A percentile compares a stretch with the other conserved stretches of the same genome.
These are phyloP conservation scores for Phyllosticta citrichinensis DNA, from an alignment of 2,329 filamentous ascomycete species.

Conservation along the genomic window DNA sequence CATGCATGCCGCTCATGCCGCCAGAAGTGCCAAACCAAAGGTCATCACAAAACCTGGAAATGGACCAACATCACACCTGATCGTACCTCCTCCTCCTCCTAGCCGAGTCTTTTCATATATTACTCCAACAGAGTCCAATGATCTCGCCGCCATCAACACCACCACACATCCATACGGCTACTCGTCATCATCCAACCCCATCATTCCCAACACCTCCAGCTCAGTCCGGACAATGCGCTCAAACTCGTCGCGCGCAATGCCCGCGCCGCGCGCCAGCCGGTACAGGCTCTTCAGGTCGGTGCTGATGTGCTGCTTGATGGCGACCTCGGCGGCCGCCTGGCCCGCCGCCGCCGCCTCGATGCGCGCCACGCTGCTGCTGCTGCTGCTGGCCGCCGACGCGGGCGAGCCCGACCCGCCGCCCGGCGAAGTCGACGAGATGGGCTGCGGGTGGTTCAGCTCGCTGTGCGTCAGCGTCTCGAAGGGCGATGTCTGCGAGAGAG, in stretches of 20 bases:
- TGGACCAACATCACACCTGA: too few species aligned
- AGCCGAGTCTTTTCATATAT: too few species aligned
- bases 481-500: not conserved
- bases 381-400: slow-evolving; percentile 23
- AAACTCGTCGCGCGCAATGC: slow-evolving; percentile 68
- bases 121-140: too few species aligned
- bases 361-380: slow-evolving; percentile 46
- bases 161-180: too few species aligned
- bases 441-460: slow-evolving; percentile 9
- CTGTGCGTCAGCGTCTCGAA: slow-evolving; percentile 3
- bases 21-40: too few species aligned
- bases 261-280: slow-evolving; percentile 57
- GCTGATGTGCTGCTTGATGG: slow-evolving; percentile 69
- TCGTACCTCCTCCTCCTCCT: too few species aligned
- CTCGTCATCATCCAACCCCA: slow-evolving; percentile 47
- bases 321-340: slow-evolving; percentile 57
- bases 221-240: slow-evolving; percentile 61
- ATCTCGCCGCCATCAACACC: not conserved
- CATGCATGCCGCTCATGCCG: too few species aligned
- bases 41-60: too few species aligned
- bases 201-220: slow-evolving; percentile 57
- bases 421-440: slow-evolving; percentile 33
- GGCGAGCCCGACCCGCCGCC: not conserved
- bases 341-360: slow-evolving; percentile 47
- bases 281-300: slow-evolving; percentile 70